Evolutionary conservation across 2,329 filamentous ascomycete species (phyloP).

Genomic region (Plenodomus biglobosus): DNA sequence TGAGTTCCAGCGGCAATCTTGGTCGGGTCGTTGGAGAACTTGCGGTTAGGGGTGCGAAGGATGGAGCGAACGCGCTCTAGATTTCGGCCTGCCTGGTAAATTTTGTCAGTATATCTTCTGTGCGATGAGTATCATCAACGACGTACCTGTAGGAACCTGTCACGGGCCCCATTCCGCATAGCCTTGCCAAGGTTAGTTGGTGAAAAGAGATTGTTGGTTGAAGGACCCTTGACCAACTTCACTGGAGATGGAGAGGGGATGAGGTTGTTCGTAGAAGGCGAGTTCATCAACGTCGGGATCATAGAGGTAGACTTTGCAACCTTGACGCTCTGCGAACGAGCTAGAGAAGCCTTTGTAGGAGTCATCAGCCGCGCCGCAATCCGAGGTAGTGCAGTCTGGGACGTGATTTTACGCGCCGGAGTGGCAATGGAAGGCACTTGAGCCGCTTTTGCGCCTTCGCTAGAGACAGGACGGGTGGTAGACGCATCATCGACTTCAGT

Average conservation of each 20-base stretch:
- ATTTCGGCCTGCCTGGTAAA: slow-evolving; percentile 43
- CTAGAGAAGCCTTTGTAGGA: slow-evolving; percentile 74
- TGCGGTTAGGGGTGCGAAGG: slow-evolving; percentile 60
- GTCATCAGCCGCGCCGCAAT: slow-evolving; percentile 63
- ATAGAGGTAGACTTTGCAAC: slow-evolving; percentile 51
- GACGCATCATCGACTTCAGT: slow-evolving; percentile 69
- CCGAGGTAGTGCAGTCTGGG: slow-evolving; percentile 49
- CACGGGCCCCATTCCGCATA: slow-evolving; percentile 43
- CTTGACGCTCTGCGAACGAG: slow-evolving; percentile 60
- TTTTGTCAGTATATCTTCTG: slow-evolving; percentile 1
- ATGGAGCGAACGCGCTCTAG: slow-evolving; percentile 64
- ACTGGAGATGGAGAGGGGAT: slow-evolving; percentile 53
- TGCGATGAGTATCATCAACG: neutral
- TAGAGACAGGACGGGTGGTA: slow-evolving; percentile 61
- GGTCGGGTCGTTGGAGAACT: slow-evolving; percentile 60
- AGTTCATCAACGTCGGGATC: slow-evolving; percentile 55
- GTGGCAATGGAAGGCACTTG: slow-evolving; percentile 15
- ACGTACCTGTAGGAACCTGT: slow-evolving; percentile 37
- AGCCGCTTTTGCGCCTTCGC: slow-evolving; percentile 16
- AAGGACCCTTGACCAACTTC: neutral
- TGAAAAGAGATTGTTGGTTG: slow-evolving; percentile 45
- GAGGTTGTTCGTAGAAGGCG: slow-evolving; percentile 56
- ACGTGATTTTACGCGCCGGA: slow-evolving; percentile 33
- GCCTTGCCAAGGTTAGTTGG: slow-evolving; percentile 29
- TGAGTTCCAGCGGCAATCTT: slow-evolving; percentile 65